Evolutionary conservation across 805 yeast species (phyloP).

Genomic region (Wickerhamomyces hampshirensis): DNA sequence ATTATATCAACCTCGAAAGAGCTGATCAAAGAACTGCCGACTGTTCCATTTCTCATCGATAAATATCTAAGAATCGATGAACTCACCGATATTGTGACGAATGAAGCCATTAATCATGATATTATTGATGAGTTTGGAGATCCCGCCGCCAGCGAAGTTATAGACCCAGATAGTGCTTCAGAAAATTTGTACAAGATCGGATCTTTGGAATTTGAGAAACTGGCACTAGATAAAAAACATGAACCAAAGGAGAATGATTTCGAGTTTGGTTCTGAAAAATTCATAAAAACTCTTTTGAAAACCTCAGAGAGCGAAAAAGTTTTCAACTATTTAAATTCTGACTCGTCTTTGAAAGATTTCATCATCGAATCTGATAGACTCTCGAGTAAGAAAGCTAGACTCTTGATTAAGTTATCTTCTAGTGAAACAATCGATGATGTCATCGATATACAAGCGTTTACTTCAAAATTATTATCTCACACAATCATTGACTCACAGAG

Average conservation of each 20-base stretch:
- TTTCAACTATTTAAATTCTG: conserved; percentile 18
- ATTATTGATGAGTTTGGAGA: conserved; percentile 19
- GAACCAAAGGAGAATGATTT: conserved; percentile 28
- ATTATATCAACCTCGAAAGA: conserved; percentile 46
- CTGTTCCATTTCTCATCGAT: conserved; percentile 65
- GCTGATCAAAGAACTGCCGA: conserved; percentile 54
- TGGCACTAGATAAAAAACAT: conserved; percentile 25
- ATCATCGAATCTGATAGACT: conserved; percentile 20
- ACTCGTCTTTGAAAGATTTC: conserved; percentile 20
- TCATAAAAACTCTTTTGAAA: conserved; percentile 40
- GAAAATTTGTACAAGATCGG: conserved; percentile 25
- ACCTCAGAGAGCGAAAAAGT: conserved; percentile 22
- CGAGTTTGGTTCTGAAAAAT: conserved; percentile 58
- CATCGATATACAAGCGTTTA: conserved; percentile 5
- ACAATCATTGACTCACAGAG: conserved; percentile 16
- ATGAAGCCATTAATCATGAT: conserved; percentile 5
- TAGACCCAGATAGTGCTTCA: conserved; percentile 5
- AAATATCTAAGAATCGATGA: conserved; percentile 58
- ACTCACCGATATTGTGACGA: conserved; percentile 43
- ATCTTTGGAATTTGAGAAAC: conserved; percentile 31
- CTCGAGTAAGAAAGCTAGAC: conserved; percentile 17
- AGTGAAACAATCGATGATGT: conserved; percentile 16
- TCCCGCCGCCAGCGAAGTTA: conserved; percentile 1
- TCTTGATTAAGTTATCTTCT: conserved; percentile 19
- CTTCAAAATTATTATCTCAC: conserved; percentile 4